A percentile compares a stretch with the other conserved stretches of the same genome.
Conservation (phyloP, 257 asterid species). For the Penstemon eatonii region DNA sequence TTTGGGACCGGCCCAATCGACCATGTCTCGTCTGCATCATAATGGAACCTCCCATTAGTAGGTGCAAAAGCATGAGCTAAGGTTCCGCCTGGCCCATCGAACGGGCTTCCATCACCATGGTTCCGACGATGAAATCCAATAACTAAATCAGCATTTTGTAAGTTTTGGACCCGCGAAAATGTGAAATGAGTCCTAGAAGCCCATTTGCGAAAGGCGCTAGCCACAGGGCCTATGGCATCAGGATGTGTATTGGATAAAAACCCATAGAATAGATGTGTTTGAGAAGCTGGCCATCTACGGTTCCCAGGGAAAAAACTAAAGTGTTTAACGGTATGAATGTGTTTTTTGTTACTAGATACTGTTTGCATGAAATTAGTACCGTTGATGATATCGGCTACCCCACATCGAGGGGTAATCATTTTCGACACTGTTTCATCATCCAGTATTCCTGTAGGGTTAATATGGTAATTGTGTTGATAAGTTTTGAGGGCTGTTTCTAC, state of each 20-base stretch:
- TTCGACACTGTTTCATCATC: conserved; percentile 28
- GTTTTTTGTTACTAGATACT: too few species aligned
- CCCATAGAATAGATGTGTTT: conserved; percentile 29
- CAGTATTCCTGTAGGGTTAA: conserved; percentile 28
- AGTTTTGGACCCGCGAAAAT: conserved; percentile 1
- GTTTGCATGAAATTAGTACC: conserved; percentile 26
- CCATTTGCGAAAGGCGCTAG: conserved; percentile 36
- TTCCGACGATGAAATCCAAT: conserved; percentile 25
- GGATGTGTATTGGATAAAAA: conserved; percentile 8
- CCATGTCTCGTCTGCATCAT: conserved; percentile 34
- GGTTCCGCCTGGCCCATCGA: conserved; percentile 37
- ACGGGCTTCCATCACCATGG: conserved; percentile 33
- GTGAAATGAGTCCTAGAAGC: conserved; percentile 23
- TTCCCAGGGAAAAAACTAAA: conserved; percentile 21
- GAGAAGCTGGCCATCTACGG: conserved; percentile 35
- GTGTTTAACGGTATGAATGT: conserved; percentile 29
- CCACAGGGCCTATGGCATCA: neutral
- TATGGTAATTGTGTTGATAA: conserved; percentile 32
- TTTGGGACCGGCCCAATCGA: neutral
- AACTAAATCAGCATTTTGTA: conserved; percentile 23
- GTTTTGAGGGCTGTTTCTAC: conserved; percentile 36
- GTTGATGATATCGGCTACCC: conserved; percentile 36
- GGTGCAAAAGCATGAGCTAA: conserved; percentile 42
- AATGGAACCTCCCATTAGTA: conserved; percentile 33
- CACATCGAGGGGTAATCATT: conserved; percentile 42